Evolutionary conservation across 169 alveolate species (phyloP).

Genomic region (Fabrea salina): DNA sequence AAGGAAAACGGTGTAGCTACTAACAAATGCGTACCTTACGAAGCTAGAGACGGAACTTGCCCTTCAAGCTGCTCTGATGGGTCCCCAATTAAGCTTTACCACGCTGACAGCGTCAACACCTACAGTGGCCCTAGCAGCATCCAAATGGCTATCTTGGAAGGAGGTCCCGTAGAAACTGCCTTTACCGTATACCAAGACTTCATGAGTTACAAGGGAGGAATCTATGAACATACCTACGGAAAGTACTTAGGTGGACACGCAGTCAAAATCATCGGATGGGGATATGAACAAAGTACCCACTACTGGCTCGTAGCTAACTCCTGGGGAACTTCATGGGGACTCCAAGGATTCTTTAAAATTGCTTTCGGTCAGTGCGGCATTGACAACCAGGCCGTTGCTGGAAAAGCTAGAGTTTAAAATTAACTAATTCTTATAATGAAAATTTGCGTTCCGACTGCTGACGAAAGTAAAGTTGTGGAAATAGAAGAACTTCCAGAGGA

Average conservation of each 20-base stretch:
- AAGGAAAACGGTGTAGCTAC: slow-evolving; percentile 53
- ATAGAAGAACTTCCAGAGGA: slow-evolving; percentile 3
- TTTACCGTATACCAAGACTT: slow-evolving; percentile 80
- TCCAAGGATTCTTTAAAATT: slow-evolving; percentile 24
- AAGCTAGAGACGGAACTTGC: background rate
- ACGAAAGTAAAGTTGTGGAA: no score
- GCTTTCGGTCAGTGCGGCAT: slow-evolving; percentile 35
- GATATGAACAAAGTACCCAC: slow-evolving; percentile 47
- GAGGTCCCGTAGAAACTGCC: slow-evolving; percentile 63
- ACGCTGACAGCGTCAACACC: background rate
- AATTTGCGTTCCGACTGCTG: no score
- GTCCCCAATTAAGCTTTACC: background rate
- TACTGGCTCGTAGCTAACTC: slow-evolving; percentile 74
- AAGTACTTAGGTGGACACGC: slow-evolving; percentile 79
- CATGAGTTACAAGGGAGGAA: slow-evolving; percentile 76
- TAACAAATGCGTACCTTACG: slow-evolving; percentile 27
- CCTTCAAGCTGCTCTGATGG: background rate
- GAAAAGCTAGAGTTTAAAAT: slow-evolving; percentile 30
- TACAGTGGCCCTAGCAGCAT: background rate
- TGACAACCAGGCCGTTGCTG: slow-evolving; percentile 37
- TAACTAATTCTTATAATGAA: background rate
- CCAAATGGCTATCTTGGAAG: background rate
- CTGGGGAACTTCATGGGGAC: slow-evolving; percentile 74
- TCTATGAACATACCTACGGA: slow-evolving; percentile 77
- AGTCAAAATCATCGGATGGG: slow-evolving; percentile 85